phyloP scores from a whole-genome alignment of 495 filamentous ascomycete species.

The Hypoxylon subgilvum region DNA sequence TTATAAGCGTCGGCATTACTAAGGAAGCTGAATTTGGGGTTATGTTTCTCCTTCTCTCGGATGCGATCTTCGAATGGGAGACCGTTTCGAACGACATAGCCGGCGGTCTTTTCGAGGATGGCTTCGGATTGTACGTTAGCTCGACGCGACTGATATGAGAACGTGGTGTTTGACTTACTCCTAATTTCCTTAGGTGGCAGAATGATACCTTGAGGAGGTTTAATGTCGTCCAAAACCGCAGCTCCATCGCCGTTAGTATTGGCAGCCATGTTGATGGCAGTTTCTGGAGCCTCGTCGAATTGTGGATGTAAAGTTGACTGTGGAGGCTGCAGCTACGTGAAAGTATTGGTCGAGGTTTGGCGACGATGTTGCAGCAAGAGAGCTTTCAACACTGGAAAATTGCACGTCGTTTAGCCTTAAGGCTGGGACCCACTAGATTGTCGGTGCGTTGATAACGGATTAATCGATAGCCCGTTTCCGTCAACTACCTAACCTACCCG shows the following conservation, averaged over 20 bases:
- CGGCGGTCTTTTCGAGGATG: constrained; percentile 95
- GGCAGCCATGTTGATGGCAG: constrained; percentile 54
- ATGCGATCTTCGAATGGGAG: constrained; percentile 86
- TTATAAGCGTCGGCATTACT: constrained; percentile 80
- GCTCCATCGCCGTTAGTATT: constrained; percentile 64
- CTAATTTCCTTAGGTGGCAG: constrained; percentile 68
- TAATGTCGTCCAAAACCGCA: constrained; percentile 60
- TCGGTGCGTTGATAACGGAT: constrained; percentile 23
- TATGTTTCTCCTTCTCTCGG: constrained; percentile 81
- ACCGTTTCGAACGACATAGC: constrained; percentile 87
- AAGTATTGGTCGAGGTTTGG: constrained; percentile 24
- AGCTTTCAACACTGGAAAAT: no score
- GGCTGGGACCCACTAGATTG: no score
- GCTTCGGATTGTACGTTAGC: constrained; percentile 72
- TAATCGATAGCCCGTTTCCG: constrained; percentile 25
- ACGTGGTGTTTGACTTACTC: constrained; percentile 23
- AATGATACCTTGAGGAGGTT: constrained; percentile 81
- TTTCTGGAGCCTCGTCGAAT: constrained; percentile 32
- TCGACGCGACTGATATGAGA: constrained; percentile 44
- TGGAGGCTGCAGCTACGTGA: constrained; percentile 18
- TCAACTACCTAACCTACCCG: no score
- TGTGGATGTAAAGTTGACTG: constrained; percentile 9
- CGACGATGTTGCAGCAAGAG: constrained; percentile 33
- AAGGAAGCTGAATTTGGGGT: constrained; percentile 91
- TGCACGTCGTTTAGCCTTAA: no score